Conservation (phyloP, 495 filamentous ascomycete genomes). For the Penicillium robsamsonii region DNA sequence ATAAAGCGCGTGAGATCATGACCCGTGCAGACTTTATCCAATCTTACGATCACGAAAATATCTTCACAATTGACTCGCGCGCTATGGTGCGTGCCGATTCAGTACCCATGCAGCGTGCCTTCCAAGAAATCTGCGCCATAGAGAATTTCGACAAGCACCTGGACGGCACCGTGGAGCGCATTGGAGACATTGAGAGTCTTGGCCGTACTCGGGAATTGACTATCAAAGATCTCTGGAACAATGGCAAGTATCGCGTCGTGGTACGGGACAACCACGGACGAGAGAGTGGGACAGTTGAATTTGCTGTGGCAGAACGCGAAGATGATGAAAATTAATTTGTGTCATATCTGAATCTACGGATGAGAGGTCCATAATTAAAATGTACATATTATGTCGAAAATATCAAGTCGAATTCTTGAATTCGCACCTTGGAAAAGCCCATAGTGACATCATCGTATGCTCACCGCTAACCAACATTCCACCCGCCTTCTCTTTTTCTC, state of each 20-base stretch:
- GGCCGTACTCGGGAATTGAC: constrained; percentile 89
- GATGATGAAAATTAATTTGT: constrained; percentile 28
- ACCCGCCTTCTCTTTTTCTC: constrained; percentile 12
- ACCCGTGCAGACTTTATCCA: constrained; percentile 94
- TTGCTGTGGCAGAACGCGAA: constrained; percentile 39
- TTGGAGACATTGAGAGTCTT: constrained; percentile 86
- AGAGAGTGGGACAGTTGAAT: constrained; percentile 43
- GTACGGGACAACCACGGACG: constrained; percentile 53
- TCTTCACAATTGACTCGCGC: constrained; percentile 89
- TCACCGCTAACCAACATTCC: constrained; percentile 29
- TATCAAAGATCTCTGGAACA: constrained; percentile 76
- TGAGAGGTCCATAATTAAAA: constrained; percentile 3
- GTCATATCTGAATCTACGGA: background rate
- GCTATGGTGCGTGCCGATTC: constrained; percentile 90
- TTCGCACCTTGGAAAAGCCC: constrained; percentile 14
- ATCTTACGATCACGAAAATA: constrained; percentile 85
- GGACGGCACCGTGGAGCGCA: constrained; percentile 77
- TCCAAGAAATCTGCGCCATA: constrained; percentile 70
- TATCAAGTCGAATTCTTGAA: constrained; percentile 3
- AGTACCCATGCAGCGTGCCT: constrained; percentile 94
- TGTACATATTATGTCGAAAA: background rate
- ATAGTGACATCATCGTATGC: constrained; percentile 39
- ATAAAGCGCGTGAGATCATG: constrained; percentile 88
- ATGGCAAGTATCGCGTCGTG: constrained; percentile 74
- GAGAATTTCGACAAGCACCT: constrained; percentile 78